Percentiles rank a stretch among this genome's conserved stretches.
Conservation (phyloP, 129 eudicot species). For the Centella asiatica region DNA sequence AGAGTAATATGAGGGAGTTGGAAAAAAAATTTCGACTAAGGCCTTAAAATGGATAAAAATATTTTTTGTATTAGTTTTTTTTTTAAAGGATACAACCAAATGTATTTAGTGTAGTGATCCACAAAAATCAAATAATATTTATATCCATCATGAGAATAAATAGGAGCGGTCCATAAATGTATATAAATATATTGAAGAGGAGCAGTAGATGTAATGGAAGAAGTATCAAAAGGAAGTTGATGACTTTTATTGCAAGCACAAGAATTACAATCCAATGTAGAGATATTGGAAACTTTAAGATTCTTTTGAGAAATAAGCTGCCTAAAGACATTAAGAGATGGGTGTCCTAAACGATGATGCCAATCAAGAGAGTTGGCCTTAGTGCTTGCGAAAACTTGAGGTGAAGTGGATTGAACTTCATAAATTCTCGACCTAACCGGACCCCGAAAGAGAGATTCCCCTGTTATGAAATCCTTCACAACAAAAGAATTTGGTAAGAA, state of each 20-base stretch:
- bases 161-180: neutral
- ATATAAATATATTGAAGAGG: neutral
- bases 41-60: no score
- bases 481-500: neutral
- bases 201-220: neutral
- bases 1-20: neutral
- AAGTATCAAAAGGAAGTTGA: neutral
- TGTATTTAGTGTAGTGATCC: neutral
- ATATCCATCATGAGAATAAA: neutral
- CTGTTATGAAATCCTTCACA: neutral
- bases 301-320: neutral
- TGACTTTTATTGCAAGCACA: slow-evolving; percentile 10
- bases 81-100: neutral
- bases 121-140: no score
- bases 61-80: no score
- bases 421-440: neutral
- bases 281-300: neutral
- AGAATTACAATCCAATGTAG: neutral
- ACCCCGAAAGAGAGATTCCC: neutral
- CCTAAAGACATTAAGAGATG: neutral
- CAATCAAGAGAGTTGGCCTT: neutral
- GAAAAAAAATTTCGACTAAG: neutral
- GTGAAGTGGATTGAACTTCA: neutral
- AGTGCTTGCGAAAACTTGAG: neutral
- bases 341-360: slow-evolving; percentile 9